These are phyloP conservation scores for Xylaria sp. DNA, from an alignment of 2,329 filamentous ascomycete species.

Conservation along the genomic window DNA sequence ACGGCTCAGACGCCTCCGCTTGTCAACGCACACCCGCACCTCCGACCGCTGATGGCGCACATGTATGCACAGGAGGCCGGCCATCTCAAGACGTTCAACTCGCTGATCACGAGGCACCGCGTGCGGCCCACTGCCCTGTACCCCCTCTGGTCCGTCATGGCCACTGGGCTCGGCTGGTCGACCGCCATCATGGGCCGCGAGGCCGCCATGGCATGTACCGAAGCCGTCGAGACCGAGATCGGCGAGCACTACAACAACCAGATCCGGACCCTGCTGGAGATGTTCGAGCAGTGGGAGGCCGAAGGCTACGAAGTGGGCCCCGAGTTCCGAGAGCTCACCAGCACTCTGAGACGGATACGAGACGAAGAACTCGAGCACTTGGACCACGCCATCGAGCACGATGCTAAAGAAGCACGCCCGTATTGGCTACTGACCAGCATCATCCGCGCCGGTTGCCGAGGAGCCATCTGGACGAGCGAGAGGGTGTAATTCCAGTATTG, in stretches of 20 bases:
- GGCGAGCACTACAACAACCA: conserved; percentile 96
- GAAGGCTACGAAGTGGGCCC: conserved; percentile 83
- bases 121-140: conserved; percentile 94
- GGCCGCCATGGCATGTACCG: conserved; percentile 98
- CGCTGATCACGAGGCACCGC: conserved; percentile 83
- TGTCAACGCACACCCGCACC: conserved; percentile 81
- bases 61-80: conserved; percentile 98
- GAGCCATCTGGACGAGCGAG: conserved; percentile 93
- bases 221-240: conserved; percentile 98
- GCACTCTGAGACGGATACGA: conserved; percentile 81
- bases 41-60: conserved; percentile 91
- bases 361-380: conserved; percentile 98
- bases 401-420: conserved; percentile 88
- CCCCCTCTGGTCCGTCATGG: conserved; percentile 85
- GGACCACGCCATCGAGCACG: conserved; percentile 93
- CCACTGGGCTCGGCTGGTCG: conserved; percentile 85
- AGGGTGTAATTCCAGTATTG: conserved; percentile 61
- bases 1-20: conserved; percentile 86
- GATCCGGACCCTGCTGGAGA: conserved; percentile 82
- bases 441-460: conserved; percentile 89
- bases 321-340: conserved; percentile 78
- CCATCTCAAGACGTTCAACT: conserved; percentile 88
- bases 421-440: conserved; percentile 89
- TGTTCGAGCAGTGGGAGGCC: conserved; percentile 79
- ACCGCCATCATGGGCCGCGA: conserved; percentile 91